These are phyloP conservation scores for Erucastrum elatum DNA, from an alignment of 345 rosid genomes.

Conservation along the genomic window DNA sequence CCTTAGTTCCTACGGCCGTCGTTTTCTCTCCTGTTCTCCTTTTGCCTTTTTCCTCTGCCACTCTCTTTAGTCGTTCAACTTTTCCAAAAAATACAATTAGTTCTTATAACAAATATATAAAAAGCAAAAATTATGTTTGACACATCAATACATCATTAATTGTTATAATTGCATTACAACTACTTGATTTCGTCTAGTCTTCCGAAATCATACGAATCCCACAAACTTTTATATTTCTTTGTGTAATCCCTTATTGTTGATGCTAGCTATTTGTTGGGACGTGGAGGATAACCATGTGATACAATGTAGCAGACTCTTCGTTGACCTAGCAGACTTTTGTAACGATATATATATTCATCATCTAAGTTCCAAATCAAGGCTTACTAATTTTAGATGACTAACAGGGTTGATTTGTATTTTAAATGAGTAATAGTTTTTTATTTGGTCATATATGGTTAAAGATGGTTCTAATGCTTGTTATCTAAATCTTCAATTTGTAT, in stretches of 20 bases:
- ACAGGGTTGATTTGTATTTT: neutral
- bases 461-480: neutral
- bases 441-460: neutral
- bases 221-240: too few species aligned
- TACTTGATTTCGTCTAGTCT: neutral
- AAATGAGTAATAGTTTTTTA: neutral
- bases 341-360: neutral
- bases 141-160: neutral
- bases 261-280: neutral
- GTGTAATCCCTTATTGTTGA: too few species aligned
- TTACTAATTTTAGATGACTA: neutral
- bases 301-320: neutral
- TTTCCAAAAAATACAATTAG: neutral
- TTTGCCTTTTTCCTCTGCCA: neutral
- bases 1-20: neutral
- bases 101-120: neutral
- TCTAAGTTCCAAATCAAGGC: neutral
- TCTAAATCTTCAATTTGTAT: neutral
- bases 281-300: too few species aligned
- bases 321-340: too few species aligned
- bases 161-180: neutral
- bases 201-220: too few species aligned
- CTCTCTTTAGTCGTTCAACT: slow-evolving; percentile 15
- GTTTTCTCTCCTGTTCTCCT: neutral
- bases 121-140: neutral